Evolutionary conservation across 1,284 basidiomycete species (phyloP).

Genomic region (Sporisorium graminicola): DNA sequence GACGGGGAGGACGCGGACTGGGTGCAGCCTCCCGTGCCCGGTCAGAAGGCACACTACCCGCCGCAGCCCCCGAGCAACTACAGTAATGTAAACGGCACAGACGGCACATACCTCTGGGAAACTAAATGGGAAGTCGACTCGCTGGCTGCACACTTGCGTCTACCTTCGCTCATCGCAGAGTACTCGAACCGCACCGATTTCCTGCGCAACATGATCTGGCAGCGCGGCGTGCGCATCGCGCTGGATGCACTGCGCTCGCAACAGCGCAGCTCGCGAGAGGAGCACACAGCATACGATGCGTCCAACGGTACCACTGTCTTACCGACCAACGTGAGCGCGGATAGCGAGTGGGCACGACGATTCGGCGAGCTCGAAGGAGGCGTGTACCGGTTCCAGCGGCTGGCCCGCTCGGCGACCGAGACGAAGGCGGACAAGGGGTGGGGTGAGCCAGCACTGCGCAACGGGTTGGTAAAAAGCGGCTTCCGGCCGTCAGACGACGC

Average conservation of each 20-base stretch:
- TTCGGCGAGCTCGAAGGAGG: conserved; percentile 49
- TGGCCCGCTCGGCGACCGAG: conserved; percentile 45
- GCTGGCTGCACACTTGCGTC: conserved; percentile 40
- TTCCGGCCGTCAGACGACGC: conserved; percentile 61
- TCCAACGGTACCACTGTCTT: conserved; percentile 23
- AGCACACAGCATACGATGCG: conserved; percentile 33
- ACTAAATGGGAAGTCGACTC: conserved; percentile 63
- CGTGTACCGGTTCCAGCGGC: conserved; percentile 56
- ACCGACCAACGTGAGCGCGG: conserved; percentile 26
- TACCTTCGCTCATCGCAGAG: conserved; percentile 37
- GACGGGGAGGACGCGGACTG: conserved; percentile 36
- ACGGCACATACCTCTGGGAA: conserved; percentile 60
- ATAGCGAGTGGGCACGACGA: conserved; percentile 37
- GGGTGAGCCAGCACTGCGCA: conserved; percentile 47
- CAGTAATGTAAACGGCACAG: conserved; percentile 60
- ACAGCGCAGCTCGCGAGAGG: conserved; percentile 46
- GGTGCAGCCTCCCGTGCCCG: conserved; percentile 48
- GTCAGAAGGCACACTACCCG: conserved; percentile 24
- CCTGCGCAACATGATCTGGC: conserved; percentile 43
- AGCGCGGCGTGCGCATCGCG: conserved; percentile 42
- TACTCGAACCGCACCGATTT: conserved; percentile 42
- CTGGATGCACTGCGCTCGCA: conserved; percentile 47
- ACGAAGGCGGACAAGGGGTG: conserved; percentile 56
- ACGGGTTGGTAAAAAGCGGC: conserved; percentile 55
- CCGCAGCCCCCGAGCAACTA: conserved; percentile 42